Evolutionary conservation across 2,329 filamentous ascomycete genomes (phyloP).

Genomic region (Aspergillus unguis): DNA sequence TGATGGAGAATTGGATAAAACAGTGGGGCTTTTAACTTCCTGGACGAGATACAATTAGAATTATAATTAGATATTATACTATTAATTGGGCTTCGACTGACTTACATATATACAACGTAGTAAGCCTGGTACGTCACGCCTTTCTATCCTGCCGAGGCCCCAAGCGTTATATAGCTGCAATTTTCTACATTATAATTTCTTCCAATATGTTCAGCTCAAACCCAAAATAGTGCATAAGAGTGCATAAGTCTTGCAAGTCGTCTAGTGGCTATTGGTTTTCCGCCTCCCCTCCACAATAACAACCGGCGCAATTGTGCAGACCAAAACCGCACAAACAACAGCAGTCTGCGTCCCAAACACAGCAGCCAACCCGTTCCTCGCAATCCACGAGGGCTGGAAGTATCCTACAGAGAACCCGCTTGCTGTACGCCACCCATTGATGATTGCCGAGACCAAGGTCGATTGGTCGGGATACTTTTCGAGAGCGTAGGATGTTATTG

Average conservation of each 20-base stretch:
- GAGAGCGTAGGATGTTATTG: constrained; percentile 27
- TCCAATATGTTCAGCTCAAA: too few species aligned
- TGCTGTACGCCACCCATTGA: constrained; percentile 40
- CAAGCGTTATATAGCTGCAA: too few species aligned
- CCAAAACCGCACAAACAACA: constrained; percentile 24
- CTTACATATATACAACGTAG: too few species aligned
- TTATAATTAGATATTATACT: too few species aligned
- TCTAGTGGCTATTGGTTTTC: background rate
- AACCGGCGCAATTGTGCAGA: constrained; percentile 29
- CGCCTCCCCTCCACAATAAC: constrained; percentile 16
- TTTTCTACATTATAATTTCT: too few species aligned
- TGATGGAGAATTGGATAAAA: background rate
- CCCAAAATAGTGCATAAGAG: too few species aligned
- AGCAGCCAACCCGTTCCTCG: constrained; percentile 28
- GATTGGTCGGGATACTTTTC: constrained; percentile 37
- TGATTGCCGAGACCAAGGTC: constrained; percentile 34
- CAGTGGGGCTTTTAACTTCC: background rate
- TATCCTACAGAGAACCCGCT: constrained; percentile 40
- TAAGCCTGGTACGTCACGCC: too few species aligned
- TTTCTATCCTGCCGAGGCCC: too few species aligned
- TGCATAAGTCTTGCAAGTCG: too few species aligned
- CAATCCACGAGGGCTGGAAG: constrained; percentile 38
- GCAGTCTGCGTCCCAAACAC: constrained; percentile 36
- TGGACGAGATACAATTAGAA: background rate
- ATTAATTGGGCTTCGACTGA: too few species aligned